These are phyloP conservation scores for Ogataea corticis DNA, from an alignment of 805 yeast genomes.

Conservation along the genomic window DNA sequence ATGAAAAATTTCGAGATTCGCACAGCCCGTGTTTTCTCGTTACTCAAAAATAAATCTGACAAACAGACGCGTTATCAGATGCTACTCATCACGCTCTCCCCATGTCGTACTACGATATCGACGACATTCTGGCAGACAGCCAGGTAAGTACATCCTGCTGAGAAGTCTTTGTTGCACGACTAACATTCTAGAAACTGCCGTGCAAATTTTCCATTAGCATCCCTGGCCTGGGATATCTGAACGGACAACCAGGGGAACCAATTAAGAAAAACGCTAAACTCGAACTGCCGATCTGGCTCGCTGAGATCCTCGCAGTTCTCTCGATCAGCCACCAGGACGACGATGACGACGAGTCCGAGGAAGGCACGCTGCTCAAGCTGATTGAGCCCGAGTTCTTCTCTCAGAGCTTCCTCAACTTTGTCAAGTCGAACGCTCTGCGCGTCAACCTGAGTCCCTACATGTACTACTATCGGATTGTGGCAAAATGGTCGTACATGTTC, in stretches of 20 bases:
- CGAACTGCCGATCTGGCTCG: conserved; percentile 88
- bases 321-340: conserved; percentile 29
- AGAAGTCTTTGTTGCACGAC: neutral
- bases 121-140: conserved; percentile 70
- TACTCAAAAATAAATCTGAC: neutral
- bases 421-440: conserved; percentile 56
- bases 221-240: conserved; percentile 86
- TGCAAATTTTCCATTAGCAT: conserved; percentile 74
- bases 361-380: conserved; percentile 61
- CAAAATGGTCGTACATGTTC: conserved; percentile 76
- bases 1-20: no score
- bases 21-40: neutral
- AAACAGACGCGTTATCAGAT: no score
- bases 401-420: conserved; percentile 71
- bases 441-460: conserved; percentile 26
- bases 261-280: conserved; percentile 60
- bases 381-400: conserved; percentile 71
- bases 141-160: conserved; percentile 43
- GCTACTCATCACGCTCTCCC: neutral
- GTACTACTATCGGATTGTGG: conserved; percentile 62
- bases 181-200: conserved; percentile 55
- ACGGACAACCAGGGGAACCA: conserved; percentile 70
- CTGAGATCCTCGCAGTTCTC: conserved; percentile 67
- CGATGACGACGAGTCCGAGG: conserved; percentile 34
- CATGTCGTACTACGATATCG: conserved; percentile 65